These are phyloP conservation scores for Phytophthora citrophthora DNA, from an alignment of 352 stramenopile species.

Conservation along the genomic window DNA sequence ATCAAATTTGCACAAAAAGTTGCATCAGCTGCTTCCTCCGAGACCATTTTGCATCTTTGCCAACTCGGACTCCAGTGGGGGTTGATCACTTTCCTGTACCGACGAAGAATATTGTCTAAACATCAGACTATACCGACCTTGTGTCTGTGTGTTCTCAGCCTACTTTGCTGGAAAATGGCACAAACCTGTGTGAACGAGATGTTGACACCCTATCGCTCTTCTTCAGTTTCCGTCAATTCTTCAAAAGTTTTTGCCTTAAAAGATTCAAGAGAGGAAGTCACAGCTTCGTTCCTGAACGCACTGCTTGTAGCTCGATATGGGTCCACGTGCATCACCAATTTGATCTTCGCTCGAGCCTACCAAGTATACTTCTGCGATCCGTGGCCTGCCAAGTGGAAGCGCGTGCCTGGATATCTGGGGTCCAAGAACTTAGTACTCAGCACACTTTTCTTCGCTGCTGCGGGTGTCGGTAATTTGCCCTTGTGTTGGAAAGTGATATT, in stretches of 20 bases:
- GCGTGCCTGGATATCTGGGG: constrained; percentile 60
- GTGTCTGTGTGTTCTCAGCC: constrained; percentile 51
- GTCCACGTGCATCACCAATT: constrained; percentile 38
- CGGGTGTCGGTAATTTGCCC: constrained; percentile 47
- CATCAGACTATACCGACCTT: constrained; percentile 40
- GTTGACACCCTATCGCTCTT: constrained; percentile 13
- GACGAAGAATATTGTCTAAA: constrained; percentile 37
- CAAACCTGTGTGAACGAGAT: constrained; percentile 51
- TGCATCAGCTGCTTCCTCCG: constrained; percentile 23
- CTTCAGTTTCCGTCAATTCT: background rate
- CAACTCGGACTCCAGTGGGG: constrained; percentile 58
- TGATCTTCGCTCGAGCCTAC: constrained; percentile 51
- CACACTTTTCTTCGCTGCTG: constrained; percentile 58
- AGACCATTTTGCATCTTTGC: constrained; percentile 39
- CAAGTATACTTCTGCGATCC: constrained; percentile 56
- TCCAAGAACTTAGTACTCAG: constrained; percentile 67
- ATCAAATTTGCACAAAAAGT: constrained; percentile 21
- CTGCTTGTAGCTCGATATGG: constrained; percentile 54
- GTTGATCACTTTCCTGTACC: constrained; percentile 56
- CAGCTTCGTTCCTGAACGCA: constrained; percentile 48
- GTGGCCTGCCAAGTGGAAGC: constrained; percentile 54
- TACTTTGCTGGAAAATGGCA: constrained; percentile 56
- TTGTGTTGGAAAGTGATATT: too few species aligned
- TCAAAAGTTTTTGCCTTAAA: constrained; percentile 3
- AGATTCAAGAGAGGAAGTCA: constrained; percentile 22